Conservation (phyloP, 768 basidiomycete species). For the Pleurotus pulmonarius region DNA sequence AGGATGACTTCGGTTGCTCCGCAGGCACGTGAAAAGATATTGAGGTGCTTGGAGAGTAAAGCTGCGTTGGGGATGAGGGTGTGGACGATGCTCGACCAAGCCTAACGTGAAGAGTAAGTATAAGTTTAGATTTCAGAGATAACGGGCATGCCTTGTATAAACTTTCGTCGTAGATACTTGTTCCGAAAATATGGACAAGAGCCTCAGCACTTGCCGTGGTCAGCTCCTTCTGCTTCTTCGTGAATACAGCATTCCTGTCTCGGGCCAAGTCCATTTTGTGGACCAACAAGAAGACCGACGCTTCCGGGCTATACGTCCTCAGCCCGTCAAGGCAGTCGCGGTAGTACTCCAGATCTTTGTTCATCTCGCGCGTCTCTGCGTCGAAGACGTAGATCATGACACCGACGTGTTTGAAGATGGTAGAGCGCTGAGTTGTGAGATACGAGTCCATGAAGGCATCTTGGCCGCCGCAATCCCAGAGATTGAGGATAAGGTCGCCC, state of each 20-base stretch:
- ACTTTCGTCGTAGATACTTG: conserved; percentile 96
- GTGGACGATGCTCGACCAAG: conserved; percentile 97
- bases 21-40: conserved; percentile 82
- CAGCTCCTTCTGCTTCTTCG: conserved; percentile 72
- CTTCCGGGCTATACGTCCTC: conserved; percentile 73
- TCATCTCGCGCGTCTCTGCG: conserved; percentile 80
- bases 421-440: conserved; percentile 86
- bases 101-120: conserved; percentile 42
- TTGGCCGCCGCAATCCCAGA: conserved; percentile 99
- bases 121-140: conserved; percentile 1
- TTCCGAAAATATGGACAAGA: conserved; percentile 75
- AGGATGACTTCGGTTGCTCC: conserved; percentile 92
- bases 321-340: conserved; percentile 86
- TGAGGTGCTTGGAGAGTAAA: conserved; percentile 84
- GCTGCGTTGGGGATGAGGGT: conserved; percentile 93
- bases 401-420: conserved; percentile 94
- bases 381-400: conserved; percentile 99
- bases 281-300: conserved; percentile 83
- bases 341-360: conserved; percentile 88
- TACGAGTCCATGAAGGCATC: conserved; percentile 98
- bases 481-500: conserved; percentile 90
- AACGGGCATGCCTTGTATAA: conserved; percentile 72
- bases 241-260: conserved; percentile 54
- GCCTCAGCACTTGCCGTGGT: conserved; percentile 61
- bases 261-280: conserved; percentile 98